Evolutionary conservation across 1,139 yeast genomes (phyloP).

Genomic region (Yamadazyma mexicana): DNA sequence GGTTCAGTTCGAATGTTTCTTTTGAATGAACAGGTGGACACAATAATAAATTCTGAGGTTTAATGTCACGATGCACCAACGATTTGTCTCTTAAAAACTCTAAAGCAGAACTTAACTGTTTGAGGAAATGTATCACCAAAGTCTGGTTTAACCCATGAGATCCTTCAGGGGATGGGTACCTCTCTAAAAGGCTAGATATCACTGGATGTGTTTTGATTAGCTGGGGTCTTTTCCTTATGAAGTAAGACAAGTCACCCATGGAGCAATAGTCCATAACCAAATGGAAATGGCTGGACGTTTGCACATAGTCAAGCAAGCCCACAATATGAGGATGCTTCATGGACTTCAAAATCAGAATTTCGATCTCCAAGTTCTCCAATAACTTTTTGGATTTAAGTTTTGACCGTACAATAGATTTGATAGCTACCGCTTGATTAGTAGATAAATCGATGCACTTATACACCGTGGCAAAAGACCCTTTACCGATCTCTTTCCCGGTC

Average conservation of each 20-base stretch:
- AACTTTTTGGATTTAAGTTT: constrained; percentile 83
- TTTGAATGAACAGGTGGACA: constrained; percentile 72
- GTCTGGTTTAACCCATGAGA: constrained; percentile 79
- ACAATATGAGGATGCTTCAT: constrained; percentile 94
- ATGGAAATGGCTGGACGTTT: constrained; percentile 78
- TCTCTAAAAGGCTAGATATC: constrained; percentile 68
- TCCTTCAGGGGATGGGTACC: constrained; percentile 81
- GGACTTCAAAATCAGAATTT: constrained; percentile 80
- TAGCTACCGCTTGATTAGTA: constrained; percentile 68
- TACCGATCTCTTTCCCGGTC: constrained; percentile 50
- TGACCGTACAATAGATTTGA: constrained; percentile 82
- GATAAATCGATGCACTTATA: constrained; percentile 44
- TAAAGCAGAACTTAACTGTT: constrained; percentile 83
- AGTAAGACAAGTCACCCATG: constrained; percentile 86
- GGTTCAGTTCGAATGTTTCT: constrained; percentile 52
- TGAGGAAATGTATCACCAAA: constrained; percentile 78
- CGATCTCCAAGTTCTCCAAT: constrained; percentile 86
- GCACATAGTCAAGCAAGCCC: constrained; percentile 75
- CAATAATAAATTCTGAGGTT: constrained; percentile 86
- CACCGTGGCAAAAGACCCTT: constrained; percentile 52
- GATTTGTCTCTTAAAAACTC: constrained; percentile 78
- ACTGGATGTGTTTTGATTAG: constrained; percentile 76
- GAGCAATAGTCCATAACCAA: constrained; percentile 97
- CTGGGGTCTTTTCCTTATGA: constrained; percentile 75
- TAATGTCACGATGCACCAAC: constrained; percentile 89